These are phyloP conservation scores for Pseudogymnoascus sp. DNA, from an alignment of 2,329 filamentous ascomycete genomes.

Conservation along the genomic window DNA sequence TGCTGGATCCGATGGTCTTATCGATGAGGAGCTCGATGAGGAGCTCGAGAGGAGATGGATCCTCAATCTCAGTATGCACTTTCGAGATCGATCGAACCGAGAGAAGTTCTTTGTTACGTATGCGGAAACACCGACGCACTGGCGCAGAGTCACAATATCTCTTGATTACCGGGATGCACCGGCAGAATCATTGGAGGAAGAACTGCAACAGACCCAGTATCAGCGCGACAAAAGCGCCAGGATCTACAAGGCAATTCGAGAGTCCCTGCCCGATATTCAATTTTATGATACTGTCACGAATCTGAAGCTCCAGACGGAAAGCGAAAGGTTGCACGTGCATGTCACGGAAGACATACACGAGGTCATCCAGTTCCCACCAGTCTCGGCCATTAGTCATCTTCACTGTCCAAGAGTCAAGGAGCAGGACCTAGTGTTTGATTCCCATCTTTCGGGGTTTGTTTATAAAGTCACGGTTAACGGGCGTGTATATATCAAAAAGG, in stretches of 20 bases:
- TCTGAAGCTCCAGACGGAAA: conserved; percentile 81
- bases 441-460: conserved; percentile 93
- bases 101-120: conserved; percentile 99
- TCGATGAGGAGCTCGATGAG: conserved; percentile 36
- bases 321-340: conserved; percentile 85
- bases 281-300: conserved; percentile 97
- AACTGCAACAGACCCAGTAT: conserved; percentile 67
- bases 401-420: conserved; percentile 59
- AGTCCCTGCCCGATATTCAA: conserved; percentile 85
- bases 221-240: conserved; percentile 88
- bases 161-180: conserved; percentile 82
- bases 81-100: conserved; percentile 80
- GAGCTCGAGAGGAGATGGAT: conserved; percentile 91
- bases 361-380: conserved; percentile 76
- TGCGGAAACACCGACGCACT: conserved; percentile 68
- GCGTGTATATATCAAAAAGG: conserved; percentile 81
- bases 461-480: conserved; percentile 76
- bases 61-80: conserved; percentile 96
- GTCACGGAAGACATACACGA: conserved; percentile 91
- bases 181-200: conserved; percentile 74
- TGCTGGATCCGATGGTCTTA: conserved; percentile 40
- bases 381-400: conserved; percentile 68
- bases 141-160: conserved; percentile 86
- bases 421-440: conserved; percentile 72
- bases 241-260: conserved; percentile 90